Conservation (phyloP, 208 protist species). For the Crithidia expoeki region DNA sequence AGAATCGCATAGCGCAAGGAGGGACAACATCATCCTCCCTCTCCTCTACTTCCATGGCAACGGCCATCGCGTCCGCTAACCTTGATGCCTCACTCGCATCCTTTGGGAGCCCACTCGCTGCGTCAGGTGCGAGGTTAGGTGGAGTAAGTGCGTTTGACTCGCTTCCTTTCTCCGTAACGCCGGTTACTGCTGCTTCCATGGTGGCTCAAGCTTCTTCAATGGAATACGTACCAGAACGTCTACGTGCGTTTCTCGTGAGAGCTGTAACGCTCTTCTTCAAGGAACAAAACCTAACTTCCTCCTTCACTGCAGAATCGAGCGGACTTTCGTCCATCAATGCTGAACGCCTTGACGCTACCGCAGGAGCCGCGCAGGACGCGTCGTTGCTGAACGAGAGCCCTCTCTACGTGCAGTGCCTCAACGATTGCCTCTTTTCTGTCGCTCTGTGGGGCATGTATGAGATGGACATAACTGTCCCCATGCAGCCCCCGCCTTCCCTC, state of each 20-base stretch:
- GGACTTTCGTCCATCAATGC: too few relatives aligned
- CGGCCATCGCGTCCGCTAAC: constrained; percentile 3
- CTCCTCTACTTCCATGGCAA: constrained; percentile 3
- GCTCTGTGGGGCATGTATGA: constrained; percentile 40
- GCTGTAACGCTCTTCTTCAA: constrained; percentile 34
- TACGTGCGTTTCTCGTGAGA: constrained; percentile 31
- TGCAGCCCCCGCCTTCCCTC: constrained; percentile 30
- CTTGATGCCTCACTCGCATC: not conserved
- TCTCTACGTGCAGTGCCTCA: constrained; percentile 36
- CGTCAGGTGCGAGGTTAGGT: not conserved
- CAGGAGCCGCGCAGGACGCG: not conserved
- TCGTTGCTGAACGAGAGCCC: constrained; percentile 15
- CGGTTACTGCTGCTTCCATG: not conserved
- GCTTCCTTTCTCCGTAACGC: not conserved
- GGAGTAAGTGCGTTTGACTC: not conserved
- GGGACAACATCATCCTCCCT: too few relatives aligned
- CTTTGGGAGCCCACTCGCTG: not conserved
- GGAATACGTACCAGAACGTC: constrained; percentile 22
- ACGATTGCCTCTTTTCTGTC: constrained; percentile 33
- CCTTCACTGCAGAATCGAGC: too few relatives aligned
- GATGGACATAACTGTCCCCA: constrained; percentile 30
- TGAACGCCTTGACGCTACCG: too few relatives aligned
- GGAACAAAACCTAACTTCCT: too few relatives aligned
- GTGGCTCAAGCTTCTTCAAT: not conserved
- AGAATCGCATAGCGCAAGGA: not conserved